These are phyloP conservation scores for Lojkania enalia DNA, from an alignment of 2,329 filamentous ascomycete genomes.

Conservation along the genomic window DNA sequence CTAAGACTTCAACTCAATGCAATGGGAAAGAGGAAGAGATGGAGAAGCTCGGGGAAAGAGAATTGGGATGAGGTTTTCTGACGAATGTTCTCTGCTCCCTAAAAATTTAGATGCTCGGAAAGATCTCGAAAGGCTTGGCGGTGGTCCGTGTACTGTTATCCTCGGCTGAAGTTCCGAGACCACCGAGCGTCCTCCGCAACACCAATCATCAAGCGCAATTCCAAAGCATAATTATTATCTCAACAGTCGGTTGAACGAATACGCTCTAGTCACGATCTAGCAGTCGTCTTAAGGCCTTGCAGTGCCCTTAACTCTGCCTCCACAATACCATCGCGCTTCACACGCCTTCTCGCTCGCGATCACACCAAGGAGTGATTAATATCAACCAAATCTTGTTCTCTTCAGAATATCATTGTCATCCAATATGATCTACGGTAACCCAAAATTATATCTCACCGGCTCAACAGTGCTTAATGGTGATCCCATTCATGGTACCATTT, in stretches of 20 bases:
- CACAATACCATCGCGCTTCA: not conserved
- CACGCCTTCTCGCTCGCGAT: not conserved
- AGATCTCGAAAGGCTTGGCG: constrained; percentile 2
- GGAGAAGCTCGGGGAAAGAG: constrained; percentile 19
- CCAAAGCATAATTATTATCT: not conserved
- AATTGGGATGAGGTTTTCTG: constrained; percentile 14
- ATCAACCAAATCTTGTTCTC: not conserved
- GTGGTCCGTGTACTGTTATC: not conserved
- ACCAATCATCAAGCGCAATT: not conserved
- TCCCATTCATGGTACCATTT: too few relatives aligned
- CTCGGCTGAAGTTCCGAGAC: not conserved
- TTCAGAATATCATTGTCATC: not conserved
- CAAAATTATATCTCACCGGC: too few relatives aligned
- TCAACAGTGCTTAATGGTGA: too few relatives aligned
- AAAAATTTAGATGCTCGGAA: constrained; percentile 11
- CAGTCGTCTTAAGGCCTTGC: too few relatives aligned
- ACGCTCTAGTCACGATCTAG: not conserved
- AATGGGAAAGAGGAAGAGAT: constrained; percentile 29
- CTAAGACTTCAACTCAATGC: constrained; percentile 43
- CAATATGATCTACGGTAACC: not conserved
- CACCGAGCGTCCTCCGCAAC: too few relatives aligned
- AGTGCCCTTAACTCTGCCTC: too few relatives aligned
- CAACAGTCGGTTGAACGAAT: not conserved
- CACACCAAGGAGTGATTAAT: not conserved
- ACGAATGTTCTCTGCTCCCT: constrained; percentile 7